These are phyloP conservation scores for Ophiostoma sp. DNA, from an alignment of 2,329 filamentous ascomycete species.

Conservation along the genomic window DNA sequence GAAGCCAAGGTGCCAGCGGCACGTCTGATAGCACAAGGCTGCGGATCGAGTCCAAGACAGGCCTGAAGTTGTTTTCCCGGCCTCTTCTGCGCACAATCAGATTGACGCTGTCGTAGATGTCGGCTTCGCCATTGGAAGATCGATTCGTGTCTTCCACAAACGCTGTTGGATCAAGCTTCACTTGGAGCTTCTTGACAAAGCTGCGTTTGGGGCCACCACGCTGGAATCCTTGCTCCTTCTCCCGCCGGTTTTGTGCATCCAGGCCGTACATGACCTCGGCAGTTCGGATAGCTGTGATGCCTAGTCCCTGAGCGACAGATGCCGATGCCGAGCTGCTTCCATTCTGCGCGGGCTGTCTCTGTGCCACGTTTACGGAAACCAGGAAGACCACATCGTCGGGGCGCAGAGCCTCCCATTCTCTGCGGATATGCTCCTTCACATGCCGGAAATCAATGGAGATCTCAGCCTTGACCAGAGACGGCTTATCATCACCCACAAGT, in stretches of 20 bases:
- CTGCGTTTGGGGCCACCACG: slow-evolving; percentile 47
- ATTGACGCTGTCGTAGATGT: slow-evolving; percentile 81
- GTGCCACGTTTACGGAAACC: slow-evolving; percentile 63
- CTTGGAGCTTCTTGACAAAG: slow-evolving; percentile 62
- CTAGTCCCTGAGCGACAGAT: slow-evolving; percentile 44
- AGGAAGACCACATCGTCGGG: slow-evolving; percentile 88
- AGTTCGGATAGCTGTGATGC: slow-evolving; percentile 66
- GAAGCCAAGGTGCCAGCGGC: slow-evolving; percentile 82
- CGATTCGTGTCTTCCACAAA: slow-evolving; percentile 72
- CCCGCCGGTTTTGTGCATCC: slow-evolving; percentile 77
- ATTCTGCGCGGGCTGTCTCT: slow-evolving; percentile 32
- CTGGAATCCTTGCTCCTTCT: slow-evolving; percentile 37
- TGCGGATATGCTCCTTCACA: slow-evolving; percentile 67
- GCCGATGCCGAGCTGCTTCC: not conserved
- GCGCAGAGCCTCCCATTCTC: slow-evolving; percentile 84
- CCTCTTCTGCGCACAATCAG: slow-evolving; percentile 75
- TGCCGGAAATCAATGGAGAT: slow-evolving; percentile 76
- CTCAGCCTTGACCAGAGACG: slow-evolving; percentile 81
- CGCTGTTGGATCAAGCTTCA: slow-evolving; percentile 72
- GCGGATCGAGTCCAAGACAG: slow-evolving; percentile 85
- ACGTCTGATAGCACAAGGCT: slow-evolving; percentile 79
- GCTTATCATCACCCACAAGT: slow-evolving; percentile 73
- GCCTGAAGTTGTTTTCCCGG: slow-evolving; percentile 95
- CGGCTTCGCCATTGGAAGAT: slow-evolving; percentile 59
- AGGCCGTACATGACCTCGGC: slow-evolving; percentile 82